phyloP scores from a whole-genome alignment of 2,329 filamentous ascomycete species.

The Claviceps lovelessii region DNA sequence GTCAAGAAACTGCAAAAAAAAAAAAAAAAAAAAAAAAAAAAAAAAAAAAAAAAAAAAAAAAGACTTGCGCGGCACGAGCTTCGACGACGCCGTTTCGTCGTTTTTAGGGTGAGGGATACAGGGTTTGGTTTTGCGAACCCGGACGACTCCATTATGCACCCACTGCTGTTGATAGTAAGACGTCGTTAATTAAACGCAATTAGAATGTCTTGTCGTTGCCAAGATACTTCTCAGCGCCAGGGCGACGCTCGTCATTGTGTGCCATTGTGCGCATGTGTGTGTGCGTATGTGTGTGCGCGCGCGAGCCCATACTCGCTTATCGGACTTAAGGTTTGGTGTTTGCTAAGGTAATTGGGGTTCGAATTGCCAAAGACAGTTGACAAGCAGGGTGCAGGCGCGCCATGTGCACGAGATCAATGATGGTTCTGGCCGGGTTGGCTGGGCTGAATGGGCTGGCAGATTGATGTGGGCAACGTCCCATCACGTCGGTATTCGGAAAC shows the following conservation, averaged over 20 bases:
- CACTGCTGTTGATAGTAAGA: neutral
- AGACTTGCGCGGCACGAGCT: neutral
- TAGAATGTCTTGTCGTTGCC: neutral
- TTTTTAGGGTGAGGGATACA: neutral
- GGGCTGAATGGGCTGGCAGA: neutral
- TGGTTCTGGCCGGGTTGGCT: neutral
- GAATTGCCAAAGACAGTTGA: neutral
- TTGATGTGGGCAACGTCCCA: neutral
- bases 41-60: neutral
- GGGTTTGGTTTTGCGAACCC: neutral
- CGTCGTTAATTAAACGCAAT: neutral
- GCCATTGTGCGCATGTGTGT: too few species aligned
- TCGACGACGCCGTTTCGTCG: neutral
- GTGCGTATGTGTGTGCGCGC: neutral
- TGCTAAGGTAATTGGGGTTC: neutral
- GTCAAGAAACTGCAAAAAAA: neutral
- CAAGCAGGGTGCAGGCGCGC: neutral
- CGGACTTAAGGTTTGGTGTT: neutral
- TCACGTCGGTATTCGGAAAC: slow-evolving; percentile 1
- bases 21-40: neutral
- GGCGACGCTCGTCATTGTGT: too few species aligned
- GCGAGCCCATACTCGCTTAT: slow-evolving; percentile 5
- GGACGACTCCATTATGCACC: neutral
- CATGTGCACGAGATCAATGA: neutral
- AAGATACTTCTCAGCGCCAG: neutral